Evolutionary conservation across 2,329 filamentous ascomycete species (phyloP).

Genomic region (Microdochium bolleyi): DNA sequence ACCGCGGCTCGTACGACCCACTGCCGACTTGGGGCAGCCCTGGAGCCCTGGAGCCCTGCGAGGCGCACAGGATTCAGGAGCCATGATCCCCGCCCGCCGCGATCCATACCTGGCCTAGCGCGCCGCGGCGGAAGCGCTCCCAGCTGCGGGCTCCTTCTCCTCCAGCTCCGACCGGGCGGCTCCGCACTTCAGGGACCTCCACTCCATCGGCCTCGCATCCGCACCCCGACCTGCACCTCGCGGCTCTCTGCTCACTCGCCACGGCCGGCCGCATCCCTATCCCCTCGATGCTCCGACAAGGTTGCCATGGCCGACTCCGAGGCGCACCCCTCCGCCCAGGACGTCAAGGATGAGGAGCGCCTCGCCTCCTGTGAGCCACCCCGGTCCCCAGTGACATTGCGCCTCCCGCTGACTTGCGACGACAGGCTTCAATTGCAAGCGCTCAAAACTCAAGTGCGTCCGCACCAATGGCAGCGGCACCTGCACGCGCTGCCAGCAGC

Average conservation of each 20-base stretch:
- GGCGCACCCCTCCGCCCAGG: slow-evolving; percentile 11
- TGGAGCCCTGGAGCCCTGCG: too few relatives aligned
- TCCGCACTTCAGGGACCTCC: not conserved
- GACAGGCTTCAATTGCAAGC: slow-evolving; percentile 22
- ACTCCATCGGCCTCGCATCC: not conserved
- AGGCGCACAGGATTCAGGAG: too few relatives aligned
- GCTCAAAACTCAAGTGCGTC: slow-evolving; percentile 24
- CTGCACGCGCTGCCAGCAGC: slow-evolving; percentile 21
- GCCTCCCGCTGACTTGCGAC: not conserved
- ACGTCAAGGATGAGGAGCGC: slow-evolving; percentile 17
- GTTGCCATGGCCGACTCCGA: slow-evolving; percentile 12
- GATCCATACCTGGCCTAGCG: too few relatives aligned
- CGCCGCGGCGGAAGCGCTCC: too few relatives aligned
- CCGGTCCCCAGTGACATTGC: too few relatives aligned
- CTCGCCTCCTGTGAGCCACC: slow-evolving; percentile 16
- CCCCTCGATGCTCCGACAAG: not conserved
- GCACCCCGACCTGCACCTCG: not conserved
- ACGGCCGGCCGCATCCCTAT: not conserved
- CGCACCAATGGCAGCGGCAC: slow-evolving; percentile 15
- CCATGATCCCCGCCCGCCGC: too few relatives aligned
- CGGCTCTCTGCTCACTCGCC: not conserved
- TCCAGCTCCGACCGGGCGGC: not conserved
- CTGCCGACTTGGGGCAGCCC: too few relatives aligned
- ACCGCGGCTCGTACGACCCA: too few relatives aligned
- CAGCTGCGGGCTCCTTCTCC: too few relatives aligned